phyloP scores from a whole-genome alignment of 441 rosid species.

The Corymbia citriodora region DNA sequence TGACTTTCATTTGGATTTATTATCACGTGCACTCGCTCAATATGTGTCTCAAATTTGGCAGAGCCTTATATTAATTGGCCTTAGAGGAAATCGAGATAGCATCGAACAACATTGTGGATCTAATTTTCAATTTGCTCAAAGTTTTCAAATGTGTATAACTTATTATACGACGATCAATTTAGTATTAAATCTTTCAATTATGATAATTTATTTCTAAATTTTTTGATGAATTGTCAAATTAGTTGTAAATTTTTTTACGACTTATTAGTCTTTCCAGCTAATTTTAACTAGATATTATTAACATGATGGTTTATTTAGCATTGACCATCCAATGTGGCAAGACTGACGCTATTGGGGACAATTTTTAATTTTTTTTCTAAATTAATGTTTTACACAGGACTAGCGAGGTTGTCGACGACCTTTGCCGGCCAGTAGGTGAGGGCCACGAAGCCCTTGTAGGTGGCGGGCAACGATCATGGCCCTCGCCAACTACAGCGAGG shows the following conservation, averaged over 20 bases:
- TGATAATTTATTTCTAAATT: too few relatives aligned
- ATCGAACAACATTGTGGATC: neutral
- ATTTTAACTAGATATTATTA: rapidly evolving
- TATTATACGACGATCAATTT: rapidly evolving
- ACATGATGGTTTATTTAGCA: rapidly evolving
- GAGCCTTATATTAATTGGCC: too few relatives aligned
- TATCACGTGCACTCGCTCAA: neutral
- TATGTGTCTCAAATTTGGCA: neutral
- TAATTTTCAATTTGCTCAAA: neutral
- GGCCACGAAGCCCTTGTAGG: rapidly evolving
- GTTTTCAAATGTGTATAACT: too few relatives aligned
- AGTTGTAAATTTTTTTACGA: neutral
- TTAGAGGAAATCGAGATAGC: neutral
- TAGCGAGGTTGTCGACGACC: neutral
- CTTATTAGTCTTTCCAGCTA: rapidly evolving
- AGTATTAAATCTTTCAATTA: rapidly evolving
- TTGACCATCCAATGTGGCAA: rapidly evolving
- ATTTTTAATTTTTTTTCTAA: too few relatives aligned
- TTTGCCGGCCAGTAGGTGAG: rapidly evolving
- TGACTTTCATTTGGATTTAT: neutral
- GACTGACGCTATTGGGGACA: rapidly evolving
- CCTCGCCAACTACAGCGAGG: neutral
- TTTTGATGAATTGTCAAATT: neutral
- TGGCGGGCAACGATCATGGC: rapidly evolving
- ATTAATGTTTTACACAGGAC: too few relatives aligned